Percentiles rank a stretch among this genome's conserved stretches.
Evolutionary conservation across 495 filamentous ascomycete species (phyloP).

Genomic region (Trichoderma gamsii): DNA sequence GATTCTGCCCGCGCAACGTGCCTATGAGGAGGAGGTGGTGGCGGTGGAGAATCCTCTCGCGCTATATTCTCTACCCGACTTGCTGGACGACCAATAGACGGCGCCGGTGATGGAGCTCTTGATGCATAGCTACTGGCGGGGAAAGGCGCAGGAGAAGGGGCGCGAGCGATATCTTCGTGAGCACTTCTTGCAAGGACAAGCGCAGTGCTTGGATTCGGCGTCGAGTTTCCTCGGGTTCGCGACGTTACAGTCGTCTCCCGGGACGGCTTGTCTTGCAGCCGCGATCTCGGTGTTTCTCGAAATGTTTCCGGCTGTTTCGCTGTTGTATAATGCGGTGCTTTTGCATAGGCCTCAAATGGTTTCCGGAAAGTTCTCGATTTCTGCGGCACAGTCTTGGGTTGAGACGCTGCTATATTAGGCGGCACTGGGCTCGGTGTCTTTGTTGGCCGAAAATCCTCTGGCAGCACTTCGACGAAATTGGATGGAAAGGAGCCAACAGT

Average conservation of each 20-base stretch:
- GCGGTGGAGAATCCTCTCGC: constrained; percentile 39
- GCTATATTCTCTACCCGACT: constrained; percentile 17
- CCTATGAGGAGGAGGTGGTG: constrained; percentile 51
- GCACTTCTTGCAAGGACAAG: constrained; percentile 22
- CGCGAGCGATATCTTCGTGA: constrained; percentile 25
- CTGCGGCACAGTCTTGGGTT: constrained; percentile 43
- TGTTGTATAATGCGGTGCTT: constrained; percentile 48
- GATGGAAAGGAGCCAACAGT: constrained; percentile 91
- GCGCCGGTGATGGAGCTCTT: constrained; percentile 55
- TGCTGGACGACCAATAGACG: constrained; percentile 27
- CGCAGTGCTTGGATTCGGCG: constrained; percentile 15
- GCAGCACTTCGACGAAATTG: constrained; percentile 90
- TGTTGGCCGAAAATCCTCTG: constrained; percentile 73
- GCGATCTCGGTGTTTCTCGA: constrained; percentile 20
- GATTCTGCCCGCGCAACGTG: constrained; percentile 21
- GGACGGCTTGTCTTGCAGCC: constrained; percentile 21
- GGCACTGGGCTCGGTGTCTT: constrained; percentile 71
- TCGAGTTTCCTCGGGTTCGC: constrained; percentile 32
- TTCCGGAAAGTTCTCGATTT: constrained; percentile 65
- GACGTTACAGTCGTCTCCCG: constrained; percentile 26
- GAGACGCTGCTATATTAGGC: constrained; percentile 40
- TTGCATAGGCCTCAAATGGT: constrained; percentile 62
- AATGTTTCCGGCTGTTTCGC: constrained; percentile 45
- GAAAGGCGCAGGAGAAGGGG: constrained; percentile 35
- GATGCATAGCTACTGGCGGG: constrained; percentile 39